Evolutionary conservation across 805 yeast species (phyloP), one percentile per base, ranked within the genome.

Genomic region (Priceomyces medius): DNA sequence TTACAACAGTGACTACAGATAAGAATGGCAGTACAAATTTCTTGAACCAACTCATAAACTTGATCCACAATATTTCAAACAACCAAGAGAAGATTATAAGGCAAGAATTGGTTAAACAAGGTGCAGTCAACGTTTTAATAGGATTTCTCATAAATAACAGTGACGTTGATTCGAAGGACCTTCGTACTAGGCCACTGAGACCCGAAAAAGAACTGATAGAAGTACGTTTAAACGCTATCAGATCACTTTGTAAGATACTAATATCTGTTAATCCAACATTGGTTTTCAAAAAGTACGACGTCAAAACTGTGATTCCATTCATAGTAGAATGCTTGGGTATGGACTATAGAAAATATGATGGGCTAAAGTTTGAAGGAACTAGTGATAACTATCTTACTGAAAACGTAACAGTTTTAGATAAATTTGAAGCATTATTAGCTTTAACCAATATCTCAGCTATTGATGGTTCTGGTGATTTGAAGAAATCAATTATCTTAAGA

Each of bases 391-490:
- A 59, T 33, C 40, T 59, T 3, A 35, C 63, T 37, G 71, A 68
- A 0, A 53, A 58, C 4, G 45, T 66, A 14, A 59, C 70, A 1
- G 47, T 48, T 3, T 48, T 73, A 10, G 83, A 77, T 43, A 69
- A 73, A 16, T 76, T 73, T 48, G 84, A 81, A 50, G 65, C 81
- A 0, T 61, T 86, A 29, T 54, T 82, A 17, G 87, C 90, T 0
- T 66, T 85, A 20, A 85, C 91, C 1, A 86, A 85, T 57, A 48
- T 83, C 6, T 76, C 88, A 0, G 71, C 87, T 0, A 44, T 70
- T 2, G 66, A 66, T 8, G 64, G 68, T 3, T 59, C 58, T 10
- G 59, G 69, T 26, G 69, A 72, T 7, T 61, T 73, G 20, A 65
- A 58, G 9, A 62, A 71, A 4, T 57, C 62, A 34, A 58, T 65